These are phyloP conservation scores for Ophiostoma ulmi DNA, from an alignment of 2,329 filamentous ascomycete species.

Conservation along the genomic window DNA sequence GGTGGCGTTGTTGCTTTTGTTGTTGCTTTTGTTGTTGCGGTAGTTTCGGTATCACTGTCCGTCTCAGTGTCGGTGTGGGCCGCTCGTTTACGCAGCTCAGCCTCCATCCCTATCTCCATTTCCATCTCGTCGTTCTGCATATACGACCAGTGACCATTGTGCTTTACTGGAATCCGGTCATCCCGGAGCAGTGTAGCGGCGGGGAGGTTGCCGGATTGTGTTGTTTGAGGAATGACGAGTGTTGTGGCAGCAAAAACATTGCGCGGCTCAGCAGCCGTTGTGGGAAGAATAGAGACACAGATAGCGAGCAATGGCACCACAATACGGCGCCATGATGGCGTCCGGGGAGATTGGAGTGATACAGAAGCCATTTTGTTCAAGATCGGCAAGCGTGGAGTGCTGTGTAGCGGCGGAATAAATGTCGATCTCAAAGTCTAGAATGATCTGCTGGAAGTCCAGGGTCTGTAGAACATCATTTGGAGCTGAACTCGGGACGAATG, in stretches of 20 bases:
- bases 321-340: constrained; percentile 31
- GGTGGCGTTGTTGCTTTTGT: constrained; percentile 21
- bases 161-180: constrained; percentile 34
- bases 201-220: constrained; percentile 25
- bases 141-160: constrained; percentile 37
- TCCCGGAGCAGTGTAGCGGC: constrained; percentile 37
- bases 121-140: constrained; percentile 35
- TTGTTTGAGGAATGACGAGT: constrained; percentile 28
- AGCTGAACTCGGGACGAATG: neutral
- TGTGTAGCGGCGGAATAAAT: constrained; percentile 1
- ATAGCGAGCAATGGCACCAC: constrained; percentile 30
- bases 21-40: constrained; percentile 15
- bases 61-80: constrained; percentile 20
- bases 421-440: constrained; percentile 16
- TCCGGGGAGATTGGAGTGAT: constrained; percentile 28
- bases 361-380: constrained; percentile 20
- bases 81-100: constrained; percentile 28
- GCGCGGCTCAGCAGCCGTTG: constrained; percentile 21
- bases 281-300: constrained; percentile 28
- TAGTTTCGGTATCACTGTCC: neutral
- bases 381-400: constrained; percentile 19
- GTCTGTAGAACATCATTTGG: constrained; percentile 6
- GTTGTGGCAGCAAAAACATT: constrained; percentile 18
- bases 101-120: constrained; percentile 15
- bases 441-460: constrained; percentile 1